phyloP scores from a whole-genome alignment of 2,329 filamentous ascomycete genomes.

The Arthrobotrys pseudoclavata region DNA sequence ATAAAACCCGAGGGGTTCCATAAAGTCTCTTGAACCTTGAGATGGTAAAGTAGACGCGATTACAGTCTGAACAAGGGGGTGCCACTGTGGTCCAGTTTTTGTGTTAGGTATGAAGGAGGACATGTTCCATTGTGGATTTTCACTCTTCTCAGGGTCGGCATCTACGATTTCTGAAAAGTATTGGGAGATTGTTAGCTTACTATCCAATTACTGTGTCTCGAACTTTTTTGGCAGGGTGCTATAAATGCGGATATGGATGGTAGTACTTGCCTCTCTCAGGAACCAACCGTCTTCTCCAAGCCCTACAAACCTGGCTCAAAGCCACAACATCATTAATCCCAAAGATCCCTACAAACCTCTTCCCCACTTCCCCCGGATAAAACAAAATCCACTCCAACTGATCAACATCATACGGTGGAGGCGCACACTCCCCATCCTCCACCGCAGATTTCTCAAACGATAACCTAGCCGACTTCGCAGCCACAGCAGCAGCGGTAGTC shows the following conservation, averaged over 20 bases:
- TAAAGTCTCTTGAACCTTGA: not conserved
- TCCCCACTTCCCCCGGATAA: conserved; percentile 2
- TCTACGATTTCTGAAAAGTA: not conserved
- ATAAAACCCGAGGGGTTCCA: conserved; percentile 27
- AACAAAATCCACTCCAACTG: conserved; percentile 36
- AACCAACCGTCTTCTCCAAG: conserved; percentile 22
- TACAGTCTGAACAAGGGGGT: conserved; percentile 14
- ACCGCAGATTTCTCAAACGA: not conserved
- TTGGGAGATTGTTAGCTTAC: too few species aligned
- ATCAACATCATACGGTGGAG: conserved; percentile 19
- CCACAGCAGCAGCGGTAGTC: not conserved
- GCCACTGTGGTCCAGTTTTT: conserved; percentile 5
- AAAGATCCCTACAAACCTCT: conserved; percentile 22
- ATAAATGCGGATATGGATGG: not conserved
- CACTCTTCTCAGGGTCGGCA: not conserved
- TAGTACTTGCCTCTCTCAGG: conserved; percentile 16
- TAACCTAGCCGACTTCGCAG: not conserved
- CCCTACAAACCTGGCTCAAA: conserved; percentile 27
- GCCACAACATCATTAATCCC: conserved; percentile 41
- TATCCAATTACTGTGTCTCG: too few species aligned
- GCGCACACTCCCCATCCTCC: not conserved
- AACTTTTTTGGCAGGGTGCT: not conserved
- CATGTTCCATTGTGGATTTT: not conserved
- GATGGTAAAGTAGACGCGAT: not conserved
- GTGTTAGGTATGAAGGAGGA: not conserved